Base-by-base conservation (phyloP, 768 basidiomycete species). In the Rhizopogon sp. region DNA sequence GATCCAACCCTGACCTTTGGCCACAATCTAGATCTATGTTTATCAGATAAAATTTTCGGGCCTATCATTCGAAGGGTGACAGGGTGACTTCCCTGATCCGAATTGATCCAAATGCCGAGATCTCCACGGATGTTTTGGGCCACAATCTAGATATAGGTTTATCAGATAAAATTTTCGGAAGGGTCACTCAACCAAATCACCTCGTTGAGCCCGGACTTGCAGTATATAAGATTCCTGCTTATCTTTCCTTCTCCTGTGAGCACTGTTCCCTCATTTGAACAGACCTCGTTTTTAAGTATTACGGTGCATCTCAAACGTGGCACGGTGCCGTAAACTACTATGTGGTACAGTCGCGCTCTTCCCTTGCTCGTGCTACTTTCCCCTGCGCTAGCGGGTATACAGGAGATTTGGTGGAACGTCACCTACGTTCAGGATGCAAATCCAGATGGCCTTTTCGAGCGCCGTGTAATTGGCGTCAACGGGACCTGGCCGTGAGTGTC, bases 401-500 rank as follows among this genome's bases (percentile, higher is more conserved):
- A 83, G 2, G 90, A 92, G 62, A 54, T 83, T 13, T 92, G 90
- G 90, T 95, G 93, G 93, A 88, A 97, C 68, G 79, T 98, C 70
- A 88, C 92, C 47, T 95, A 91, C 57, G 85, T 91, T 52, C 70
- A 84, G 28, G 70, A 84, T 56, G 88, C 81, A 44, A 91, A 86
- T 70, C 96, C 96, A 2, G 93, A 96, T 65, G 91, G 89, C 5
- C 81, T 93, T 50, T 81, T 73, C 50, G 74, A 82, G 11, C 84
- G 95, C 46, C 76, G 84, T 8, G 93, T 84, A 49, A 82, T 97
- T 49, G 94, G 94, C 52, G 83, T 97, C 50, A 98, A 98, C 65
- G 83, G 84, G 17, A 88, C 90, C 5, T 98, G 95, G 96, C 95
- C 95, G 87, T 94, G 69, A 68, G 92, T 76, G 17, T 49, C 51